These are phyloP conservation scores for Globisporangium rhizosaccharum DNA, from an alignment of 352 stramenopile genomes.

Conservation along the genomic window DNA sequence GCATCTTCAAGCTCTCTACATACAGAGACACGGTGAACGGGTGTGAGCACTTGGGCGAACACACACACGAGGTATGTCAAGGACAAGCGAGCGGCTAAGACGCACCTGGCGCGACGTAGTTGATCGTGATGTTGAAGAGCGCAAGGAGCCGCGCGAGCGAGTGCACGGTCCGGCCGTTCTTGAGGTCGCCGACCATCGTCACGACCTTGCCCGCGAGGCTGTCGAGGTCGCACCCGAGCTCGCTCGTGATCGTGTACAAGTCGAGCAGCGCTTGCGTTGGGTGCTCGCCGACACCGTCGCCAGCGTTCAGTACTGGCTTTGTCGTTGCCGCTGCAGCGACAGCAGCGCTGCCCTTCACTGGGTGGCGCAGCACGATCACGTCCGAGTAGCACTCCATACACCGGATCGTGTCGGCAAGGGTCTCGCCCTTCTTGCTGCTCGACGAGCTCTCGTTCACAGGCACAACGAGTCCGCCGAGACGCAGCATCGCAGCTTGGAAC, in stretches of 20 bases:
- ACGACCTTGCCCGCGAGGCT: slow-evolving; percentile 86
- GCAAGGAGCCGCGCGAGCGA: slow-evolving; percentile 94
- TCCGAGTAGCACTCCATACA: slow-evolving; percentile 96
- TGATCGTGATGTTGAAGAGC: slow-evolving; percentile 87
- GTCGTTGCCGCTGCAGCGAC: slow-evolving; percentile 67
- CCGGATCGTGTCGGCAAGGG: slow-evolving; percentile 95
- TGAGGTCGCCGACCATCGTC: slow-evolving; percentile 98
- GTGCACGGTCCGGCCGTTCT: slow-evolving; percentile 98
- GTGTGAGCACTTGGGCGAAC: background rate
- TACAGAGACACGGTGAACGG: background rate
- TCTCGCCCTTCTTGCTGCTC: slow-evolving; percentile 97
- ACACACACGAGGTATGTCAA: background rate
- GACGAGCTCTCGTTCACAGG: slow-evolving; percentile 92
- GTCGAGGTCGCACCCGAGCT: slow-evolving; percentile 59
- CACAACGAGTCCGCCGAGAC: slow-evolving; percentile 94
- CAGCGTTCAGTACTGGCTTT: slow-evolving; percentile 94
- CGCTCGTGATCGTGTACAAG: slow-evolving; percentile 95
- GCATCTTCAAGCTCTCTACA: slow-evolving; percentile 76
- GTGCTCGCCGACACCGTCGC: slow-evolving; percentile 97
- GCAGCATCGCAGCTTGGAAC: slow-evolving; percentile 97
- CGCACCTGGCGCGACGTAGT: slow-evolving; percentile 87
- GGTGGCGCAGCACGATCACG: slow-evolving; percentile 94
- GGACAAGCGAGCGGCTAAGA: background rate
- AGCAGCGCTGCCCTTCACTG: slow-evolving; percentile 81
- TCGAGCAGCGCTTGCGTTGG: slow-evolving; percentile 99